A percentile compares a stretch with the other conserved stretches of the same genome.
phyloP scores from a whole-genome alignment of 1,139 yeast genomes.

The Sugiyamaella paludigena region DNA sequence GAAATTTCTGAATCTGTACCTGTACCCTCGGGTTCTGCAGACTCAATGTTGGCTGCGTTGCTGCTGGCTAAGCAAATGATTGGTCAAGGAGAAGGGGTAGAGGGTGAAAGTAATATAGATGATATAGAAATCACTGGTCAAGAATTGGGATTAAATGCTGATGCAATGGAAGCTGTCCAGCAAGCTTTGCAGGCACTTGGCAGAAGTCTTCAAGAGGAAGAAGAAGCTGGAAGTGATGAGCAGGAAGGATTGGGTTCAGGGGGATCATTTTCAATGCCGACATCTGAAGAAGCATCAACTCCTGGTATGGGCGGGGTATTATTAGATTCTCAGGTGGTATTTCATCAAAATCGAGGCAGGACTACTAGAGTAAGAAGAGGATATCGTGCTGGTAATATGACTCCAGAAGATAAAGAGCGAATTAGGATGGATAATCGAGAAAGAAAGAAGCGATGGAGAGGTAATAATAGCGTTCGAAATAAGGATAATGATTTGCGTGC shows the following conservation, averaged over 20 bases:
- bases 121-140: background rate
- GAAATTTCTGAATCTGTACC: no score
- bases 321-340: background rate
- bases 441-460: conserved; percentile 90
- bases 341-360: conserved; percentile 2
- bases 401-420: conserved; percentile 52
- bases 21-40: conserved; percentile 3
- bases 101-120: background rate
- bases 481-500: conserved; percentile 83
- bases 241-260: conserved; percentile 10
- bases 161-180: conserved; percentile 40
- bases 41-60: conserved; percentile 38
- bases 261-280: conserved; percentile 1
- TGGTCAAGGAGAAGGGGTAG: conserved; percentile 21
- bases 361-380: conserved; percentile 1
- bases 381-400: conserved; percentile 13
- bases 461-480: conserved; percentile 73
- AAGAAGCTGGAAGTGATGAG: background rate
- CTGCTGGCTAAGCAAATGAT: conserved; percentile 44
- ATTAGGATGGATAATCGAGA: conserved; percentile 72
- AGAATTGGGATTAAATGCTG: conserved; percentile 32
- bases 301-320: background rate
- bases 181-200: conserved; percentile 37
- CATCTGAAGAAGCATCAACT: background rate
- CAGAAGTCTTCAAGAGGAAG: conserved; percentile 24